Evolutionary conservation across 768 basidiomycete genomes (phyloP).

Genomic region (Lentinula raphanica): DNA sequence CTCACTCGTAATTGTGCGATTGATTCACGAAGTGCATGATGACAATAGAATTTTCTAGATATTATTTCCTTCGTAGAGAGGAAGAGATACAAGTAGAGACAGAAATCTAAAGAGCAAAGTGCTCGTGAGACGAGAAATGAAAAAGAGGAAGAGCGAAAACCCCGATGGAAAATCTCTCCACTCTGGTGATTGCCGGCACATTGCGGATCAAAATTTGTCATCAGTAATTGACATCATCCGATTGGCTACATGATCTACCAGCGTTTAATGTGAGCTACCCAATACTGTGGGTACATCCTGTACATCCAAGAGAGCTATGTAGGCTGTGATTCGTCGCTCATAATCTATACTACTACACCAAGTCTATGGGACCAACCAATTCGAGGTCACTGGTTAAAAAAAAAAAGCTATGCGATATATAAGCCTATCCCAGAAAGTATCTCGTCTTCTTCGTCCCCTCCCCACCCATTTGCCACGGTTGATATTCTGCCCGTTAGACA

Average conservation of each 20-base stretch:
- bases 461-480: too few relatives aligned
- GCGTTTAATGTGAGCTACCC: too few relatives aligned
- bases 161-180: neutral
- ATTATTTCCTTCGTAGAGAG: slow-evolving; percentile 10
- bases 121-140: slow-evolving; percentile 3
- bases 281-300: too few relatives aligned
- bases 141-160: neutral
- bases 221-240: neutral
- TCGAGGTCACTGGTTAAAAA: too few relatives aligned
- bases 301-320: too few relatives aligned
- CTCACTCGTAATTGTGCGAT: slow-evolving; percentile 79
- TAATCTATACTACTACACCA: too few relatives aligned
- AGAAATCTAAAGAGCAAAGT: slow-evolving; percentile 1
- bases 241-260: neutral
- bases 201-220: neutral
- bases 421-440: too few relatives aligned
- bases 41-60: slow-evolving; percentile 17
- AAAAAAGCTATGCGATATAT: too few relatives aligned
- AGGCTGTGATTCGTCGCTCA: too few relatives aligned
- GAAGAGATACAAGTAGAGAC: slow-evolving; percentile 21
- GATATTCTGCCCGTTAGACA: too few relatives aligned
- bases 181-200: neutral
- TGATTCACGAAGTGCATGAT: slow-evolving; percentile 86
- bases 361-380: too few relatives aligned
- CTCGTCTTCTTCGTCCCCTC: too few relatives aligned